Conservation (phyloP, 371 early-diverging fungal species). For the Edhazardia aedis region DNA sequence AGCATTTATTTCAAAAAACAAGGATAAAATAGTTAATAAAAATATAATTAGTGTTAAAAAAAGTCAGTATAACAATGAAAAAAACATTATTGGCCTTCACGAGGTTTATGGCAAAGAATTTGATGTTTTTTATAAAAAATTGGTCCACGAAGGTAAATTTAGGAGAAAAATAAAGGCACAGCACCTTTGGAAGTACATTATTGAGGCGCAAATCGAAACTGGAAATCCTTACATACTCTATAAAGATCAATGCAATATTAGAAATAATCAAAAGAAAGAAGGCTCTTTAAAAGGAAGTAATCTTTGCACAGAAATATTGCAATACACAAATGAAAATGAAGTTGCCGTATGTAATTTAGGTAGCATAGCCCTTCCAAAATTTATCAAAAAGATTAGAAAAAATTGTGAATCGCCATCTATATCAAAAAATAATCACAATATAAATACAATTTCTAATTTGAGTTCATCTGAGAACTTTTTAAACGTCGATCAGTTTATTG, state of each 20-base stretch:
- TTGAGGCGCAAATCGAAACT: constrained; percentile 90
- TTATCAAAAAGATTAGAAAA: constrained; percentile 58
- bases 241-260: constrained; percentile 87
- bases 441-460: constrained; percentile 53
- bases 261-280: constrained; percentile 76
- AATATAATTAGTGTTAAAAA: too few relatives aligned
- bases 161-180: constrained; percentile 72
- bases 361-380: constrained; percentile 76
- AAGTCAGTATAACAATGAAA: too few relatives aligned
- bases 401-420: too few relatives aligned
- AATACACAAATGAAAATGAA: constrained; percentile 78
- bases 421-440: too few relatives aligned
- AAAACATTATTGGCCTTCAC: constrained; percentile 66
- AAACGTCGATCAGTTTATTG: background rate
- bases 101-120: constrained; percentile 85
- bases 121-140: constrained; percentile 59
- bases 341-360: constrained; percentile 96
- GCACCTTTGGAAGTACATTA: constrained; percentile 87
- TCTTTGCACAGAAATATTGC: constrained; percentile 63
- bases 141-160: constrained; percentile 64
- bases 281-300: constrained; percentile 70
- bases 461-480: constrained; percentile 1
- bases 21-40: too few relatives aligned
- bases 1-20: too few relatives aligned
- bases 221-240: constrained; percentile 96